Conservation (phyloP, 2,329 filamentous ascomycete genomes). For the Cytospora paraplurivora region DNA sequence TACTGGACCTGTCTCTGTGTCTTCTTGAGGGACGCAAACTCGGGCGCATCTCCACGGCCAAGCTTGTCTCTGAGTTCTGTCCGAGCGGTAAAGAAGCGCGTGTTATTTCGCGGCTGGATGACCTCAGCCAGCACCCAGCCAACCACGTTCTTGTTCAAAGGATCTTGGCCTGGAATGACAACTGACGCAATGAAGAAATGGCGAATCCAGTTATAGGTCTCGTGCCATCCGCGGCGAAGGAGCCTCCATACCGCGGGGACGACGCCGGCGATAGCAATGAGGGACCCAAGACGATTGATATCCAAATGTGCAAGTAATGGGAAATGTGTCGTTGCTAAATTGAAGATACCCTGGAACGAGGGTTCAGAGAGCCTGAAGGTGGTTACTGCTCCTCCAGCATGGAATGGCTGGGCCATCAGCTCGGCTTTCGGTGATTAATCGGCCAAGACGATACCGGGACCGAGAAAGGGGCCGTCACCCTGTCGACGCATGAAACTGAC, state of each 20-base stretch:
- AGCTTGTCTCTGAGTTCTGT: constrained; percentile 41
- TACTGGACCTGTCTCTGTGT: constrained; percentile 47
- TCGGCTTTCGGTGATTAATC: constrained; percentile 17
- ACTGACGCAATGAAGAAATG: constrained; percentile 49
- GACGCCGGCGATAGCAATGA: constrained; percentile 48
- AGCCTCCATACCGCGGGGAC: constrained; percentile 45
- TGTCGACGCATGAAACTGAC: constrained; percentile 17
- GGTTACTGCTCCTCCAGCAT: constrained; percentile 26
- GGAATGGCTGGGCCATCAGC: constrained; percentile 28
- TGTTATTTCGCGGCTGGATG: constrained; percentile 41
- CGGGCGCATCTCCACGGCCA: constrained; percentile 39
- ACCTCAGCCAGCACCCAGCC: constrained; percentile 48
- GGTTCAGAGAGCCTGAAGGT: constrained; percentile 17
- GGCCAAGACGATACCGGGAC: constrained; percentile 10
- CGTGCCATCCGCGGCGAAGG: constrained; percentile 40
- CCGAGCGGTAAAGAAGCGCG: constrained; percentile 46
- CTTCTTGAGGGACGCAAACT: constrained; percentile 43
- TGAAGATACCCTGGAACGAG: constrained; percentile 3
- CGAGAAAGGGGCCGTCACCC: constrained; percentile 16
- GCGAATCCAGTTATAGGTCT: constrained; percentile 44
- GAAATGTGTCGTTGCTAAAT: constrained; percentile 4
- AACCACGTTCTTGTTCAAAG: constrained; percentile 48
- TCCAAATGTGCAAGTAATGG: constrained; percentile 37
- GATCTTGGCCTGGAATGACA: constrained; percentile 46
- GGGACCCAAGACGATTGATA: constrained; percentile 47